Conservation (phyloP, 2,329 filamentous ascomycete species). For the Hymenoscyphus repandus region DNA sequence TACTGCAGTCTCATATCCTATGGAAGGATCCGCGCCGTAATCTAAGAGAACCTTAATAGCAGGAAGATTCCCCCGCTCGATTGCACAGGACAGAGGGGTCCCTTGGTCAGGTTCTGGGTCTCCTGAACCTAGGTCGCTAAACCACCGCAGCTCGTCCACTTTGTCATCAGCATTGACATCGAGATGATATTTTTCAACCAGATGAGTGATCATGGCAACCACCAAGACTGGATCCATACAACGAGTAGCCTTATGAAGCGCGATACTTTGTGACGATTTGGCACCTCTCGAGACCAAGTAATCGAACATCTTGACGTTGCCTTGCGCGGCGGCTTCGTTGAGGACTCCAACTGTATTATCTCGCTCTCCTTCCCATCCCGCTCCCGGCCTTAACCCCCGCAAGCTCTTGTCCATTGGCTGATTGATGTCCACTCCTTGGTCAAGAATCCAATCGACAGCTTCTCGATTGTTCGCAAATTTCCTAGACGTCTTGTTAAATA, state of each 20-base stretch:
- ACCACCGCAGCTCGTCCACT: background rate
- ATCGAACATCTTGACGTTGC: constrained; percentile 10
- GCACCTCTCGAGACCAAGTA: constrained; percentile 8
- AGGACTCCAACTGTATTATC: constrained; percentile 9
- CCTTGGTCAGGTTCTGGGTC: background rate
- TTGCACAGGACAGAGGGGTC: background rate
- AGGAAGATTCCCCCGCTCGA: background rate
- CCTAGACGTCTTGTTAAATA: background rate
- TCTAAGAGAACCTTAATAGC: constrained; percentile 6
- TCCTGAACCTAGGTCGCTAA: background rate
- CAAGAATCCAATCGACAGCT: constrained; percentile 9
- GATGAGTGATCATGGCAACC: constrained; percentile 9
- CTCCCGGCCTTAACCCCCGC: background rate
- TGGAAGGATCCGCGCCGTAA: constrained; percentile 4
- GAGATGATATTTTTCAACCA: constrained; percentile 7
- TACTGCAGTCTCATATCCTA: background rate
- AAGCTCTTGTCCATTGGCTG: background rate
- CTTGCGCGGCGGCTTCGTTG: constrained; percentile 4
- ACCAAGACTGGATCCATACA: background rate
- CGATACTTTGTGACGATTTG: constrained; percentile 3
- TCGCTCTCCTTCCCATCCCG: background rate
- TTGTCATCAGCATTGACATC: constrained; percentile 6
- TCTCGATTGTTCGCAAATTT: background rate
- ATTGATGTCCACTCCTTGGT: constrained; percentile 12
- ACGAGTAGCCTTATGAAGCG: constrained; percentile 1